These are phyloP conservation scores for Trichoderma harzianum DNA, from an alignment of 2,329 filamentous ascomycete genomes.

Conservation along the genomic window DNA sequence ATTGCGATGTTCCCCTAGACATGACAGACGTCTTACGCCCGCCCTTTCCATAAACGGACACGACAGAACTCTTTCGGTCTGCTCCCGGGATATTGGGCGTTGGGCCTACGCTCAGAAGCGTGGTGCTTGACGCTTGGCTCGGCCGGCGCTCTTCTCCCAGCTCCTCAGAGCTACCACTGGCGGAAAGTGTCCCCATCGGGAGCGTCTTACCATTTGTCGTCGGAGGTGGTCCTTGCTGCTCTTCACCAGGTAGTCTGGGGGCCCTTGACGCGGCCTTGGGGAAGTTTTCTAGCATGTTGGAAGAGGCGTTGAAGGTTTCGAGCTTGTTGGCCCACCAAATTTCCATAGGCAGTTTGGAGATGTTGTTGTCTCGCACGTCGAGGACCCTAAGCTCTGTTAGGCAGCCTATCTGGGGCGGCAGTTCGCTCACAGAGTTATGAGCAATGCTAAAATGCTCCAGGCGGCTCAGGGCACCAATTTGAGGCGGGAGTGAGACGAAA, in stretches of 20 bases:
- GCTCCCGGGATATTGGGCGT: slow-evolving; percentile 60
- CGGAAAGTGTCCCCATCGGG: slow-evolving; percentile 44
- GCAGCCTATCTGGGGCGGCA: slow-evolving; percentile 86
- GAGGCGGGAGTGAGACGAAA: slow-evolving; percentile 81
- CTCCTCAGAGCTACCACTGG: slow-evolving; percentile 74
- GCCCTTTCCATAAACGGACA: slow-evolving; percentile 73
- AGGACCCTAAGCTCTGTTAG: slow-evolving; percentile 79
- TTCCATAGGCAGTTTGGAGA: slow-evolving; percentile 82
- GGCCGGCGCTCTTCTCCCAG: slow-evolving; percentile 67
- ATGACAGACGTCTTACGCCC: slow-evolving; percentile 83
- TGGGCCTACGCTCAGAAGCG: slow-evolving; percentile 68
- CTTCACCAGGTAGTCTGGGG: slow-evolving; percentile 57
- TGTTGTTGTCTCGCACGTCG: slow-evolving; percentile 90
- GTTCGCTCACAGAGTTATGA: slow-evolving; percentile 79
- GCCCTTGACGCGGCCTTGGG: slow-evolving; percentile 77
- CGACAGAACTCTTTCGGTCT: slow-evolving; percentile 78
- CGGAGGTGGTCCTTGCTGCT: slow-evolving; percentile 34
- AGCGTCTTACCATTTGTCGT: slow-evolving; percentile 41
- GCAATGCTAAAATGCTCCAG: slow-evolving; percentile 93
- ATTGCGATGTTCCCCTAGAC: slow-evolving; percentile 53
- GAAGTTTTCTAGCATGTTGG: slow-evolving; percentile 86
- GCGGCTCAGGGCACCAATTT: slow-evolving; percentile 77
- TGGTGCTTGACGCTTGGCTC: slow-evolving; percentile 75
- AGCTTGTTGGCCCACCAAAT: slow-evolving; percentile 93
- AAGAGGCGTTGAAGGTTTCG: slow-evolving; percentile 91